These are phyloP conservation scores for Trapa incisa DNA, from an alignment of 345 rosid species.

Conservation along the genomic window DNA sequence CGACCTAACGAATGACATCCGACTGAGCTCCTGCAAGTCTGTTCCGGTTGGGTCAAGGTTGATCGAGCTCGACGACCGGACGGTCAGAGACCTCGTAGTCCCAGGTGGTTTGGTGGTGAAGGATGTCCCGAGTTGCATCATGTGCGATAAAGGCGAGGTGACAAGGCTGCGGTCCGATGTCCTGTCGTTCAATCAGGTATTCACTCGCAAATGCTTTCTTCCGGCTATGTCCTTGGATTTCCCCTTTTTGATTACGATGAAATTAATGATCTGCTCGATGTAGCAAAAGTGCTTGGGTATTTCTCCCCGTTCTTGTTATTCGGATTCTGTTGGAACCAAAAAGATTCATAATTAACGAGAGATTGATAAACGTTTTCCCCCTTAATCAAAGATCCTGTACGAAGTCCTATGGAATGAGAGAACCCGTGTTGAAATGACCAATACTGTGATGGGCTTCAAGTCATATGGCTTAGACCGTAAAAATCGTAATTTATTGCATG, in stretches of 20 bases:
- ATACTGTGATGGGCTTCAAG: no score
- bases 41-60: slow-evolving; percentile 38
- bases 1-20: slow-evolving; percentile 47
- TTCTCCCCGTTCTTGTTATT: not conserved
- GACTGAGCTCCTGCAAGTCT: slow-evolving; percentile 48
- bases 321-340: not conserved
- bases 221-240: not conserved
- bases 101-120: slow-evolving; percentile 70
- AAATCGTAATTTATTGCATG: no score
- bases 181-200: slow-evolving; percentile 77
- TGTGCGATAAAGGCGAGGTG: slow-evolving; percentile 92
- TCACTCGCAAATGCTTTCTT: not conserved
- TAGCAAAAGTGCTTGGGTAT: not conserved
- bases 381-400: no score
- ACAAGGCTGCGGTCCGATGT: slow-evolving; percentile 70
- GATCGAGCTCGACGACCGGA: slow-evolving; percentile 36
- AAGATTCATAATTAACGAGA: not conserved
- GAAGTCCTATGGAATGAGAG: no score
- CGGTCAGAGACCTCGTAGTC: slow-evolving; percentile 42
- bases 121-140: slow-evolving; percentile 48
- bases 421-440: no score
- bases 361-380: no score
- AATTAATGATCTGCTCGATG: not conserved
- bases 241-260: not conserved
- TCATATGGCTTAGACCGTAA: no score